A percentile compares a stretch with the other conserved stretches of the same genome.
Conservation (phyloP, 495 filamentous ascomycete species). For the Aspergillus homomorphus region DNA sequence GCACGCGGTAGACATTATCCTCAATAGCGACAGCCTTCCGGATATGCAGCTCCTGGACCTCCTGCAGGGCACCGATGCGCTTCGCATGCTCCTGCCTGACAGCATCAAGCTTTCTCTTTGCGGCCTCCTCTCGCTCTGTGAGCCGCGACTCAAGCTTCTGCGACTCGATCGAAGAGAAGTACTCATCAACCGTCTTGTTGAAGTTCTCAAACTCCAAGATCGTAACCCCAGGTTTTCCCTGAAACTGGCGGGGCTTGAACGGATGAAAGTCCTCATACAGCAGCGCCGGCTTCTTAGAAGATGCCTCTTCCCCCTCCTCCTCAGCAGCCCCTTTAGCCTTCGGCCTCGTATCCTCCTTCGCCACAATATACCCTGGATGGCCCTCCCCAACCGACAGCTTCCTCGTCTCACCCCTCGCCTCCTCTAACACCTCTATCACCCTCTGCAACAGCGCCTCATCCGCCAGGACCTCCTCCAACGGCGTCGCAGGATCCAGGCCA, state of each 20-base stretch:
- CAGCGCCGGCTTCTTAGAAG: constrained; percentile 45
- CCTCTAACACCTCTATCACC: constrained; percentile 61
- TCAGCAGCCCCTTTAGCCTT: constrained; percentile 6
- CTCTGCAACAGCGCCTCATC: constrained; percentile 60
- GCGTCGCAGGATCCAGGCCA: constrained; percentile 61
- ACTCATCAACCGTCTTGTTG: constrained; percentile 92
- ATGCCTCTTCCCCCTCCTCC: constrained; percentile 30
- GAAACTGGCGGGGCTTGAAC: constrained; percentile 82
- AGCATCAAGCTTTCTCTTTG: constrained; percentile 76
- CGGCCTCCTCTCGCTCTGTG: constrained; percentile 73
- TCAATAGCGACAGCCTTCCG: constrained; percentile 88
- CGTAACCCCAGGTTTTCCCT: constrained; percentile 56
- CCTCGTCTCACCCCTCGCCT: constrained; percentile 56
- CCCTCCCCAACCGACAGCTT: constrained; percentile 27
- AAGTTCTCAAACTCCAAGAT: constrained; percentile 77
- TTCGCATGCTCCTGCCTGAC: constrained; percentile 78
- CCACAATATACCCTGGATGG: constrained; percentile 80
- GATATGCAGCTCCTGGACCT: constrained; percentile 75
- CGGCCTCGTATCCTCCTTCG: constrained; percentile 54
- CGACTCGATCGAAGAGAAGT: constrained; percentile 93
- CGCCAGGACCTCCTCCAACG: constrained; percentile 64
- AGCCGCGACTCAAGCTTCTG: constrained; percentile 85
- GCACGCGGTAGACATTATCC: constrained; percentile 81
- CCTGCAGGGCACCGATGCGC: constrained; percentile 75
- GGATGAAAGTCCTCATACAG: constrained; percentile 96